Percentiles rank a stretch among this genome's conserved stretches.
These are phyloP conservation scores for Acidiella bohemica DNA, from an alignment of 495 filamentous ascomycete species.

Conservation along the genomic window DNA sequence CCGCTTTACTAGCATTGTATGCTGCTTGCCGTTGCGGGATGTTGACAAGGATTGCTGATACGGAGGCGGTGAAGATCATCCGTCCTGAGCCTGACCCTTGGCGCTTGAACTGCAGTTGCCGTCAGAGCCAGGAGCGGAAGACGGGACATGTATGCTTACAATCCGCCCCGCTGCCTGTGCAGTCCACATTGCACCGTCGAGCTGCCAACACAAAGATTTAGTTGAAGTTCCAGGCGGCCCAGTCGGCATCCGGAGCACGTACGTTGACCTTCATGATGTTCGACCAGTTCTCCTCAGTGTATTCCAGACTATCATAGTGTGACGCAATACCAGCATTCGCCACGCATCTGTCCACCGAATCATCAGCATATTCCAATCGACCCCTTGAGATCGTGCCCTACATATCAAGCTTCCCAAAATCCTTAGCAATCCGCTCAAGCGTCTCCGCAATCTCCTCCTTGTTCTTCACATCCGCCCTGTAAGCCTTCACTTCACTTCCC, in stretches of 20 bases:
- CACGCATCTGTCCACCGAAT: too few species aligned
- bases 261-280: slow-evolving; percentile 4
- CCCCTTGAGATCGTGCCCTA: too few species aligned
- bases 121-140: too few species aligned
- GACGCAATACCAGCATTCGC: background rate
- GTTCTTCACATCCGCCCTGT: slow-evolving; percentile 4
- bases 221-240: too few species aligned
- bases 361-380: too few species aligned
- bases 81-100: slow-evolving; percentile 6
- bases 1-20: background rate
- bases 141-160: too few species aligned
- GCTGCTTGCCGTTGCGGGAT: slow-evolving; percentile 9
- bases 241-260: too few species aligned
- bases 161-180: slow-evolving; percentile 11
- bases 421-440: slow-evolving; percentile 4
- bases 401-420: slow-evolving; percentile 12
- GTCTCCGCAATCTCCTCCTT: background rate
- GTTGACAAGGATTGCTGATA: slow-evolving; percentile 5
- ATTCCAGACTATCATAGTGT: slow-evolving; percentile 1
- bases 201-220: too few species aligned
- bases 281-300: slow-evolving; percentile 3
- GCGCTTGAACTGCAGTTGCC: slow-evolving; percentile 11
- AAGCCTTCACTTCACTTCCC: slow-evolving; percentile 1
- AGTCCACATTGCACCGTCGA: slow-evolving; percentile 8
- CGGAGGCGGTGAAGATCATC: slow-evolving; percentile 14